Evolutionary conservation across 495 filamentous ascomycete species (phyloP).

Genomic region (Astrothelium subdiscretum): DNA sequence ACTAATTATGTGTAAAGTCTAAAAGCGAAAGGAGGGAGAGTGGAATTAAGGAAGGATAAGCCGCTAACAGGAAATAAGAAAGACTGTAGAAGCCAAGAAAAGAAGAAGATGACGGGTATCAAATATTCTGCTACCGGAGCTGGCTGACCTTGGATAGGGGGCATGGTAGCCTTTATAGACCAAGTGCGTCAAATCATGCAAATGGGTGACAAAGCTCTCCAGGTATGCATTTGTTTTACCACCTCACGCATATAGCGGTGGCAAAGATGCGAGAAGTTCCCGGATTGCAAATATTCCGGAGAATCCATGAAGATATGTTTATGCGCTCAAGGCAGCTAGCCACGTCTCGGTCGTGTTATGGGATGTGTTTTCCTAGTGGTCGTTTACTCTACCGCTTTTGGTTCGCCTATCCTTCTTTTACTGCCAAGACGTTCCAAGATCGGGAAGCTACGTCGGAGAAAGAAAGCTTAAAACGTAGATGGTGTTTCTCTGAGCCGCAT

Average conservation of each 20-base stretch:
- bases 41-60: background rate
- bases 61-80: background rate
- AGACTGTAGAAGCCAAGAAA: background rate
- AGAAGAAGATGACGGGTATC: background rate
- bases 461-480: background rate
- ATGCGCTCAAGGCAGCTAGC: background rate
- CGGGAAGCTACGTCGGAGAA: background rate
- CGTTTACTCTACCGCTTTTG: background rate
- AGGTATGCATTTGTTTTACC: background rate
- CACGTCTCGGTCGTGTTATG: background rate
- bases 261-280: background rate
- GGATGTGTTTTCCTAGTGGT: background rate
- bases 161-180: background rate
- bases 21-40: background rate
- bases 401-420: background rate
- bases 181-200: background rate
- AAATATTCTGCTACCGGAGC: background rate
- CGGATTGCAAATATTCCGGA: slow-evolving; percentile 1
- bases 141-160: background rate
- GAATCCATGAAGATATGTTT: background rate
- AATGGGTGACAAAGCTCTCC: background rate
- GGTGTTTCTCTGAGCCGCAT: background rate
- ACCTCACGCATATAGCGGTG: background rate
- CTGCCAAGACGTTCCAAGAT: background rate
- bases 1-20: too few species aligned